Conservation (phyloP, 2,329 filamentous ascomycete genomes). For the Hirsutella thompsonii region DNA sequence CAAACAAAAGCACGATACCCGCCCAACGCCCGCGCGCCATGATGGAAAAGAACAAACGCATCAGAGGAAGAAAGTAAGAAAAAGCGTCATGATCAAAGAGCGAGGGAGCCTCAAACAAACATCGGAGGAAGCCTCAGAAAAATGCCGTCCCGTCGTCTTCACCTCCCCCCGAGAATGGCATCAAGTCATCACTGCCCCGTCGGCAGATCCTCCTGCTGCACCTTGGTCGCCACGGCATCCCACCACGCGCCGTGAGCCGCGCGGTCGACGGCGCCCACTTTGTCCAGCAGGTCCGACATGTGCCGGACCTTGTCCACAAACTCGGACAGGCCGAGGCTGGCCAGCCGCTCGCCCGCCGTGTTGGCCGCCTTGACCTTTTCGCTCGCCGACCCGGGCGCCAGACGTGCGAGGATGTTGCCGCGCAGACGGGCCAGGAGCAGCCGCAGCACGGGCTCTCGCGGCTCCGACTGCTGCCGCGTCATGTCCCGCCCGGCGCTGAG, state of each 20-base stretch:
- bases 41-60: too few species aligned
- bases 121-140: too few species aligned
- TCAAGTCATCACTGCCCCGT: background rate
- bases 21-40: too few species aligned
- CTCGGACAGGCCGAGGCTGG: slow-evolving; percentile 57
- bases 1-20: too few species aligned
- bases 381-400: slow-evolving; percentile 52
- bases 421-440: slow-evolving; percentile 56
- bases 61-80: too few species aligned
- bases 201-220: slow-evolving; percentile 27
- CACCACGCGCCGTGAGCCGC: slow-evolving; percentile 59
- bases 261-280: slow-evolving; percentile 53
- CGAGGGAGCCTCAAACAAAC: too few species aligned
- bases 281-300: slow-evolving; percentile 55
- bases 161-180: too few species aligned
- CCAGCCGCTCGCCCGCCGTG: slow-evolving; percentile 56
- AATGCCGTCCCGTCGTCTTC: too few species aligned
- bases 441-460: slow-evolving; percentile 45
- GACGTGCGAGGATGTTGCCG: slow-evolving; percentile 50
- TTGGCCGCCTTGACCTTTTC: slow-evolving; percentile 60
- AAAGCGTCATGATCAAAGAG: too few species aligned
- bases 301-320: slow-evolving; percentile 57
- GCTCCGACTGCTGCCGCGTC: slow-evolving; percentile 24
- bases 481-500: slow-evolving; percentile 36
- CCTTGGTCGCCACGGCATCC: slow-evolving; percentile 48